Evolutionary conservation across 805 yeast species (phyloP).

Genomic region (Wickerhamiella vanderwaltii): DNA sequence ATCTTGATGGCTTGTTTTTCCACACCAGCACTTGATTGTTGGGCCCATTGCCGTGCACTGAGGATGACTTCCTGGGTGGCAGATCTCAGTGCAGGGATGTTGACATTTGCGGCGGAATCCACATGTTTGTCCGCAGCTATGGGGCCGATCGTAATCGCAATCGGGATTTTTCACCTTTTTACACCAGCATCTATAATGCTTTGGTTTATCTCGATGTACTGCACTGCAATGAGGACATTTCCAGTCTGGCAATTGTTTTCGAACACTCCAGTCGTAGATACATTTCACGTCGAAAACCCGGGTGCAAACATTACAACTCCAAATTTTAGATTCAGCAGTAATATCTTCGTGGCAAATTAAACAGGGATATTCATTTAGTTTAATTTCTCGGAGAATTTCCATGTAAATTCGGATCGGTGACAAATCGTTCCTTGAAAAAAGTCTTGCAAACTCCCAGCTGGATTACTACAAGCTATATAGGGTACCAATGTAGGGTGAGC

Average conservation of each 20-base stretch:
- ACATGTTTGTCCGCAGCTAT: slow-evolving; percentile 23
- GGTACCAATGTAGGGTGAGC: no score
- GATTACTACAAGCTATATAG: neutral
- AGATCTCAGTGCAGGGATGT: slow-evolving; percentile 21
- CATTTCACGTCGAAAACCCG: slow-evolving; percentile 81
- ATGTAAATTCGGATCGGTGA: slow-evolving; percentile 3
- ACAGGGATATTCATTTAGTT: slow-evolving; percentile 64
- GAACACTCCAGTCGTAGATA: slow-evolving; percentile 72
- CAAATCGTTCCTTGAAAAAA: neutral
- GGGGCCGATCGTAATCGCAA: slow-evolving; percentile 14
- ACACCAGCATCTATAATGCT: slow-evolving; percentile 21
- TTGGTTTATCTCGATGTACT: slow-evolving; percentile 6
- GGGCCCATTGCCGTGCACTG: slow-evolving; percentile 21
- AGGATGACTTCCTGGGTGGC: slow-evolving; percentile 22
- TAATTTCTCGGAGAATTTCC: slow-evolving; percentile 39
- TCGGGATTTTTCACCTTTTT: slow-evolving; percentile 16
- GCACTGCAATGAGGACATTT: slow-evolving; percentile 20
- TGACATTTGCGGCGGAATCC: slow-evolving; percentile 19
- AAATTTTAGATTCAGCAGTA: slow-evolving; percentile 49
- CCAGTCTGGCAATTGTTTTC: slow-evolving; percentile 38
- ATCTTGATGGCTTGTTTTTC: slow-evolving; percentile 10
- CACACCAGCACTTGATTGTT: slow-evolving; percentile 18
- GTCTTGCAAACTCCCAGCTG: slow-evolving; percentile 17
- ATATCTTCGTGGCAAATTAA: slow-evolving; percentile 80
- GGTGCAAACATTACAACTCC: slow-evolving; percentile 70